Percentiles rank a stretch among this genome's conserved stretches.
phyloP scores from a whole-genome alignment of 257 asterid genomes.

The Przewalskia tangutica region DNA sequence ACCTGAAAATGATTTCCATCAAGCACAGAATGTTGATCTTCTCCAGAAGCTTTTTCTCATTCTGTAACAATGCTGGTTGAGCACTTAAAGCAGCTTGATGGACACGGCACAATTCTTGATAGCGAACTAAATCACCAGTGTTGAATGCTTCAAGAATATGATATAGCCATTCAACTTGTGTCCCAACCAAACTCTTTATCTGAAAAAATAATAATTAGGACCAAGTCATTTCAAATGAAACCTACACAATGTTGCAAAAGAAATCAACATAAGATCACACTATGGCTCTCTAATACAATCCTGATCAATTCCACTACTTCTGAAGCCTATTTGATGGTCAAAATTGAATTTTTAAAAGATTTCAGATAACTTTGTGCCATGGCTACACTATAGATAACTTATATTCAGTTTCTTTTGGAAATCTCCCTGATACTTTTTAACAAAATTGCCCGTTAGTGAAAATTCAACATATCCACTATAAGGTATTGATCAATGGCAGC shows the following conservation, averaged over 20 bases:
- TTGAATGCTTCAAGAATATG: slow-evolving; percentile 86
- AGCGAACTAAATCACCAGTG: slow-evolving; percentile 72
- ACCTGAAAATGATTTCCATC: slow-evolving; percentile 98
- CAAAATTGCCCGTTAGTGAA: neutral
- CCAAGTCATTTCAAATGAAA: neutral
- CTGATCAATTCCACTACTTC: neutral
- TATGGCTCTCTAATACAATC: neutral
- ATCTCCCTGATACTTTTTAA: neutral
- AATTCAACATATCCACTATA: neutral
- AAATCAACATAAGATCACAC: neutral
- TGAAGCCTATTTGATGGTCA: neutral
- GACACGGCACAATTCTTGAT: slow-evolving; percentile 74
- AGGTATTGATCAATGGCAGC: neutral
- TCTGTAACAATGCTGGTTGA: slow-evolving; percentile 87
- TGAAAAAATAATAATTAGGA: slow-evolving; percentile 18
- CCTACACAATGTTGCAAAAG: neutral
- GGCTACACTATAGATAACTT: neutral
- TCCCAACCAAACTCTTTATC: slow-evolving; percentile 80
- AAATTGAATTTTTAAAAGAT: neutral
- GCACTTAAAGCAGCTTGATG: slow-evolving; percentile 72
- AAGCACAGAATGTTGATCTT: slow-evolving; percentile 94
- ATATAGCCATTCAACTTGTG: slow-evolving; percentile 86
- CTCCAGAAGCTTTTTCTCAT: slow-evolving; percentile 88
- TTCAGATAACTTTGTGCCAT: neutral
- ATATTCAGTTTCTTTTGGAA: neutral